Base-by-base conservation (phyloP, 208 protist species). In the Strigomonas culicis region DNA sequence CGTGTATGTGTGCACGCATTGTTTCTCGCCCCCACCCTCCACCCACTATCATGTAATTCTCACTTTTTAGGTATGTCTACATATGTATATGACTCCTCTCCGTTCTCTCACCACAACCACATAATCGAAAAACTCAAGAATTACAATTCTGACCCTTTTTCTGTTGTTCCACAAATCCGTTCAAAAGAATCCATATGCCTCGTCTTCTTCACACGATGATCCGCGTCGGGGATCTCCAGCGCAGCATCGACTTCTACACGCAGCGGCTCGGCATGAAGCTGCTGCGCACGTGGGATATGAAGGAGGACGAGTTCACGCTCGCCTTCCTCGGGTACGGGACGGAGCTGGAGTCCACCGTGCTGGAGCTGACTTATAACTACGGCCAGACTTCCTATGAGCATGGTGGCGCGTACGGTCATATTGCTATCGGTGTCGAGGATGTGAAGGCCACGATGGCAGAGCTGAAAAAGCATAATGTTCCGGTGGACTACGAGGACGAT, bases 301-400 rank as follows among this genome's bases (percentile, higher is more conserved):
- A 77, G 25, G 71, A 88, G 61, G 82, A 90, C 30, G 81, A 93
- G 68, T 95, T 80, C 70, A 92, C 86, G 34, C 71, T 95, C 30
- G 81, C 76, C 59, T 93, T 95, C 55, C 74, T 95, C 55, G 90
- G 86, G 52, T 93, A 82, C 66, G 82, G 75, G 25, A 86, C 78
- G 3, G 86, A 92, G 66, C 61, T 68, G 46, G 74, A 88, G 41
- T 67, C 71, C 19, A 86, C 84, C 0, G 88, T 94, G 52, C 74
- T 95, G 30, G 84, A 92, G 72, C 74, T 95, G 50, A 95, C 90
- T 19, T 90, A 93, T 74, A 95, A 95, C 77, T 92, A 90, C 63
- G 90, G 84, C 30, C 64, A 82, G 25, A 79, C 67, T 13, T 72
- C 64, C 7, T 93, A 93, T 74, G 77, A 74, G 21, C 86, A 95